These are phyloP conservation scores for Colletotrichum magnum DNA, from an alignment of 2,329 filamentous ascomycete species.

Conservation along the genomic window DNA sequence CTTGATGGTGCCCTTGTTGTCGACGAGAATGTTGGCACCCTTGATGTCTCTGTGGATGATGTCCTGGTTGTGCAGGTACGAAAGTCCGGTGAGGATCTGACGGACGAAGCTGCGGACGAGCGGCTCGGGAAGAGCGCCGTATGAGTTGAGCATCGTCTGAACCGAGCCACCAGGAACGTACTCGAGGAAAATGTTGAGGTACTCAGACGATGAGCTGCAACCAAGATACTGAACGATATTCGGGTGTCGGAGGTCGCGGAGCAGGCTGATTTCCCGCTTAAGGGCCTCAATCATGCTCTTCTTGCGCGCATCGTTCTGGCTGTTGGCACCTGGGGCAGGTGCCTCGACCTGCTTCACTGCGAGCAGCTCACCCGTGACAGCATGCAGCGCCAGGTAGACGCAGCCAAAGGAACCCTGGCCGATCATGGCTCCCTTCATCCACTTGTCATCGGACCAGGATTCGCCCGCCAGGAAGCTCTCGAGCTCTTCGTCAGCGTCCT, in stretches of 20 bases:
- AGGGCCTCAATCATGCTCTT: conserved; percentile 98
- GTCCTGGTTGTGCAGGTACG: conserved; percentile 92
- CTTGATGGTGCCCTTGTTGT: conserved; percentile 99
- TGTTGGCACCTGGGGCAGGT: conserved; percentile 82
- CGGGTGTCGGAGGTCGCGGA: conserved; percentile 93
- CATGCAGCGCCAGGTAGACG: conserved; percentile 94
- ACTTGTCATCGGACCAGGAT: conserved; percentile 96
- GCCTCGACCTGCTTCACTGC: conserved; percentile 98
- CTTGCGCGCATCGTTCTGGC: conserved; percentile 89
- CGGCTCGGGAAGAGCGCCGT: conserved; percentile 93
- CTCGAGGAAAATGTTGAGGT: conserved; percentile 99
- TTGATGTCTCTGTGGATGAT: conserved; percentile 99
- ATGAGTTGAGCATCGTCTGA: conserved; percentile 98
- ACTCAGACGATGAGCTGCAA: conserved; percentile 89
- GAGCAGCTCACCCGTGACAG: conserved; percentile 96
- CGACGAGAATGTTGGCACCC: conserved; percentile 97
- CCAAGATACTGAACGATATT: conserved; percentile 99
- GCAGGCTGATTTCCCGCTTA: conserved; percentile 94
- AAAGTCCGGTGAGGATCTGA: conserved; percentile 92
- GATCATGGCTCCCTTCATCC: conserved; percentile 99
- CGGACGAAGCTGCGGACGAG: conserved; percentile 96
- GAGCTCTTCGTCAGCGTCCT: conserved; percentile 91
- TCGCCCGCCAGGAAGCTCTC: conserved; percentile 92
- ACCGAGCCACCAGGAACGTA: conserved; percentile 98
- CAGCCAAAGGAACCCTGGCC: conserved; percentile 97